Percentiles rank a stretch among this genome's conserved stretches.
Conservation (phyloP, 345 rosid species). For the Eucalyptus coolabah region DNA sequence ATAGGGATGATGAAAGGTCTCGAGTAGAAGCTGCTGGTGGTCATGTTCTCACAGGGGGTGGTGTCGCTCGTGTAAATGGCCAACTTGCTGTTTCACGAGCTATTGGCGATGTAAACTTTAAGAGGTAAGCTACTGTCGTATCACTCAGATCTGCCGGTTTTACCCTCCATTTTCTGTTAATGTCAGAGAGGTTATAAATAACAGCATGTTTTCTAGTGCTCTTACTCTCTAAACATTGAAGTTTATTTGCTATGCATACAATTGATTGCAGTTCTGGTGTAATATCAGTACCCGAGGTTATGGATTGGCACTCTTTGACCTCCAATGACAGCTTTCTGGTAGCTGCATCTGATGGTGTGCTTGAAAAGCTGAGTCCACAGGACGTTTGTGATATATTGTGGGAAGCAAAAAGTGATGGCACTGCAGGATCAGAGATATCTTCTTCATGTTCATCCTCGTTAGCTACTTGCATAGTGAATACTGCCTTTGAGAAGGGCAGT, state of each 20-base stretch:
- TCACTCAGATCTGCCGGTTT: background rate
- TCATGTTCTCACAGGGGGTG: constrained; percentile 68
- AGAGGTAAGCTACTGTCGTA: constrained; percentile 19
- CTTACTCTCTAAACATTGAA: background rate
- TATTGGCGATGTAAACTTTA: constrained; percentile 64
- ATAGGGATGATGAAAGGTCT: constrained; percentile 78
- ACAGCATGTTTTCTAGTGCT: background rate
- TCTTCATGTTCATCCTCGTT: constrained; percentile 58
- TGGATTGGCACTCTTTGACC: constrained; percentile 63
- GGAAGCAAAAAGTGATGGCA: constrained; percentile 36
- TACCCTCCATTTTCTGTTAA: background rate
- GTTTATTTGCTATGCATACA: background rate
- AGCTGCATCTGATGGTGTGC: constrained; percentile 93
- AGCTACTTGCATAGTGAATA: constrained; percentile 73
- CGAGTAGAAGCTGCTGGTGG: constrained; percentile 95
- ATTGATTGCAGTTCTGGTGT: constrained; percentile 57
- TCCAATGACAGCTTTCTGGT: constrained; percentile 77
- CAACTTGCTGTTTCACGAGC: constrained; percentile 86
- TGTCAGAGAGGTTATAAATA: background rate
- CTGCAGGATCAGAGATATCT: constrained; percentile 24
- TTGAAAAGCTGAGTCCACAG: constrained; percentile 67
- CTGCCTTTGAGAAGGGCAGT: constrained; percentile 72
- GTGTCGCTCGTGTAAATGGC: constrained; percentile 80
- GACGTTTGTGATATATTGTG: constrained; percentile 74
- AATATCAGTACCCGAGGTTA: constrained; percentile 81